phyloP scores from a whole-genome alignment of 106 monocot genomes.

The Amphibolis antarctica region DNA sequence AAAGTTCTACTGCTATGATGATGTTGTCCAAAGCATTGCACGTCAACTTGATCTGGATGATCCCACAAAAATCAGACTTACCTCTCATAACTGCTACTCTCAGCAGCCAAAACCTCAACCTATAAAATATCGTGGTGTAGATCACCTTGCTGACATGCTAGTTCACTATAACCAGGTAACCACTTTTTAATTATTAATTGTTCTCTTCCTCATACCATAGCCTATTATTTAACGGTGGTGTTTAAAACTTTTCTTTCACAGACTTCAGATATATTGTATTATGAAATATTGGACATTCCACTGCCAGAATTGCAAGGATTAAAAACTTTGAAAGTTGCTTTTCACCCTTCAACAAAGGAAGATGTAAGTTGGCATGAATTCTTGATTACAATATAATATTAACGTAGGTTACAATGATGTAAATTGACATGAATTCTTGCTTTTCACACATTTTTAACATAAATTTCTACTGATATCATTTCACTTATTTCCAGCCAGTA shows the following conservation, averaged over 20 bases:
- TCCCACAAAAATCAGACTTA: conserved; percentile 90
- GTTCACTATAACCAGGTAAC: conserved; percentile 91
- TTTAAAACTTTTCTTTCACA: conserved; percentile 8
- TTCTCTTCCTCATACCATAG: background rate
- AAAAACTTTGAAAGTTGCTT: conserved; percentile 97
- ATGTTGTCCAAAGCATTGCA: conserved; percentile 89
- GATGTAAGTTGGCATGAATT: conserved; percentile 34
- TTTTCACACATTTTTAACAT: too few relatives aligned
- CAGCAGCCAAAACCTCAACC: conserved; percentile 99
- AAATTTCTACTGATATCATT: background rate
- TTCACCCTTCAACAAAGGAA: conserved; percentile 88
- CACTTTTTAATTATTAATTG: background rate
- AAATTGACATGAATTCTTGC: background rate
- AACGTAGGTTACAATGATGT: too few relatives aligned
- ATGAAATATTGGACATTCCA: conserved; percentile 94
- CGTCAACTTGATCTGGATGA: conserved; percentile 72
- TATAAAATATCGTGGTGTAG: conserved; percentile 87
- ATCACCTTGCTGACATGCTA: conserved; percentile 87
- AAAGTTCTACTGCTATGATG: conserved; percentile 77
- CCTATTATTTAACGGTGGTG: background rate
- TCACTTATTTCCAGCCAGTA: conserved; percentile 44
- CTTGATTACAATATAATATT: too few relatives aligned
- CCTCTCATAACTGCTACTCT: conserved; percentile 95
- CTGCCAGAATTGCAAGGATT: conserved; percentile 84
- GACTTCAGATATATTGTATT: conserved; percentile 96